These are phyloP conservation scores for Bryoerythrophyllum caledonicum DNA, from an alignment of 225 moss, liverwort and hornwort species.

Conservation along the genomic window DNA sequence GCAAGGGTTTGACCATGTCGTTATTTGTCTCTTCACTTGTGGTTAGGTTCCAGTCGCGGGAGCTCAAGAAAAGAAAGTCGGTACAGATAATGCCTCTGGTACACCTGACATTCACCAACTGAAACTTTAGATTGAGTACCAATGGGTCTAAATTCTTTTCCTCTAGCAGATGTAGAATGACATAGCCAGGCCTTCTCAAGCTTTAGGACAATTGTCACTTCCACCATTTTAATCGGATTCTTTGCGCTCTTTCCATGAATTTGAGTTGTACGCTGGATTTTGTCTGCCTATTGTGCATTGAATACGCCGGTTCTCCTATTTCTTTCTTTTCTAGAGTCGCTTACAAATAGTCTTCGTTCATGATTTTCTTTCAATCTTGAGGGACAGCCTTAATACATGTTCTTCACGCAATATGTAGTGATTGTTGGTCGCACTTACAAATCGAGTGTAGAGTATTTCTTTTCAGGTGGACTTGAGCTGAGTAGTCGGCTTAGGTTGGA, in stretches of 20 bases:
- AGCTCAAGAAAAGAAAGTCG: constrained; percentile 16
- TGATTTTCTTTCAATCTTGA: not conserved
- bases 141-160: not conserved
- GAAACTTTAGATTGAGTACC: constrained; percentile 21
- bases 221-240: constrained; percentile 5
- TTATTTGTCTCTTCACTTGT: not conserved
- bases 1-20: not conserved
- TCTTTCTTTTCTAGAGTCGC: not conserved
- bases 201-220: constrained; percentile 14
- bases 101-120: constrained; percentile 36
- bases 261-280: not conserved
- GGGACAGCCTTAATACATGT: not conserved
- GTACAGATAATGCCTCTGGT: constrained; percentile 17
- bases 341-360: too few relatives aligned
- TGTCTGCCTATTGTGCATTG: not conserved
- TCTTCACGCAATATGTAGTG: not conserved
- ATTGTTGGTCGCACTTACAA: not conserved
- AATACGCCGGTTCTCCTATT: not conserved
- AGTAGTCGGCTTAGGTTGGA: constrained; percentile 4
- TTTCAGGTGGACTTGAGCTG: constrained; percentile 19
- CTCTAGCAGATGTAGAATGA: not conserved
- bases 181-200: constrained; percentile 12
- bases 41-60: constrained; percentile 26
- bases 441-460: constrained; percentile 14
- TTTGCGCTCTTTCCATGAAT: not conserved